These are phyloP conservation scores for Trametes polyzona DNA, from an alignment of 1,284 basidiomycete genomes.

Conservation along the genomic window DNA sequence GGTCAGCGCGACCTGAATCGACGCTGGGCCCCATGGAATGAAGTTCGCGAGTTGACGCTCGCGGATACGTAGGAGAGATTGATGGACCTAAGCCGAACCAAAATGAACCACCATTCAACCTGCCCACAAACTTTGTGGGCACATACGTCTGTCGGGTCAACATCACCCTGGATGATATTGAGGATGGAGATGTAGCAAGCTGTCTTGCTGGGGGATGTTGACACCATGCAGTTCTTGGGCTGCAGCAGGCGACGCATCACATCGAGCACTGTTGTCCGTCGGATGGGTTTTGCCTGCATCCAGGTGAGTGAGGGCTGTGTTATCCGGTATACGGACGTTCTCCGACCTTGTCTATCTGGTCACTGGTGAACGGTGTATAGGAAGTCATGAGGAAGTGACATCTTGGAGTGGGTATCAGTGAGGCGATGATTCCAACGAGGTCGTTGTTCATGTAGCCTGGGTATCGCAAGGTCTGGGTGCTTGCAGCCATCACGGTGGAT, in stretches of 20 bases:
- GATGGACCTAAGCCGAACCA: conserved; percentile 75
- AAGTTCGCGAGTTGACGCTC: conserved; percentile 97
- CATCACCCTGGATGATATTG: conserved; percentile 98
- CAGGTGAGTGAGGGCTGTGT: not conserved
- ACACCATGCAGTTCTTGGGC: conserved; percentile 99
- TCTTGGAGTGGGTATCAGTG: conserved; percentile 96
- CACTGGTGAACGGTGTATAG: conserved; percentile 98
- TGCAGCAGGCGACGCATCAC: conserved; percentile 98
- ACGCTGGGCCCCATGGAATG: conserved; percentile 99
- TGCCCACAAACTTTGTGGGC: not conserved
- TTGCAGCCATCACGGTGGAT: conserved; percentile 95
- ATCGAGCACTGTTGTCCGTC: conserved; percentile 94
- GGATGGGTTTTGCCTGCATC: conserved; percentile 55
- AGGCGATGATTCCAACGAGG: conserved; percentile 95
- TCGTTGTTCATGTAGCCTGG: conserved; percentile 99
- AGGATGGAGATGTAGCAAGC: conserved; percentile 98
- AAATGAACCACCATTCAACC: not conserved
- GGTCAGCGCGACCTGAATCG: conserved; percentile 96
- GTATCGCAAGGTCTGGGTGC: conserved; percentile 96
- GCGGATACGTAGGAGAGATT: conserved; percentile 94
- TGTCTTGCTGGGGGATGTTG: conserved; percentile 89
- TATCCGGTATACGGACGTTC: not conserved
- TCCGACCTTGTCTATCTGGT: conserved; percentile 88
- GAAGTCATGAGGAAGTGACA: conserved; percentile 99
- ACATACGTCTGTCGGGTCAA: conserved; percentile 94